These are phyloP conservation scores for Trichosporon faecale DNA, from an alignment of 1,284 basidiomycete genomes.

Conservation along the genomic window DNA sequence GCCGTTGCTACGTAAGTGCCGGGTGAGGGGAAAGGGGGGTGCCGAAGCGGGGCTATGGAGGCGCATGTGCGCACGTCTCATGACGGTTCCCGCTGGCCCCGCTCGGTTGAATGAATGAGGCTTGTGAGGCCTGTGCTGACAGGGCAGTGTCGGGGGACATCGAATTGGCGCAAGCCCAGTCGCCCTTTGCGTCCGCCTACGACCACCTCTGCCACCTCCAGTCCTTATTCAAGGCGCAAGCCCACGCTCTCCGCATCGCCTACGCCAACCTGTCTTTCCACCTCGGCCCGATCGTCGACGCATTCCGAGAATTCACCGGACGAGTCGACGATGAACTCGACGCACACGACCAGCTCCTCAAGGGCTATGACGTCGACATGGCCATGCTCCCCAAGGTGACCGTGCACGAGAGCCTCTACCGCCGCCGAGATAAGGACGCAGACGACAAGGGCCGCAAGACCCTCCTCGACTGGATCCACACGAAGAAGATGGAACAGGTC, in stretches of 20 bases:
- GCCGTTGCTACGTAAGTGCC: constrained; percentile 36
- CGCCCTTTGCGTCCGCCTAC: constrained; percentile 43
- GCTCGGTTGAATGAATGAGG: background rate
- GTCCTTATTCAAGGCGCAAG: constrained; percentile 44
- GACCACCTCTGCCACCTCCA: constrained; percentile 46
- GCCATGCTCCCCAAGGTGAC: constrained; percentile 40
- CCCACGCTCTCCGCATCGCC: constrained; percentile 42
- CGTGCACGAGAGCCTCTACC: constrained; percentile 41
- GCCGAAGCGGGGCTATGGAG: too few relatives aligned
- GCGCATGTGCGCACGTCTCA: background rate
- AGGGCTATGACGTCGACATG: constrained; percentile 41
- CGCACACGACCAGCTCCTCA: constrained; percentile 36
- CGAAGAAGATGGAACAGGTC: constrained; percentile 49
- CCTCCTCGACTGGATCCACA: constrained; percentile 46
- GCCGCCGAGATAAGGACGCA: constrained; percentile 33
- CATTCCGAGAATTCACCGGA: constrained; percentile 37
- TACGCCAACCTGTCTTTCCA: constrained; percentile 45
- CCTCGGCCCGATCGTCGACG: constrained; percentile 39
- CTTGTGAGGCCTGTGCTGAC: background rate
- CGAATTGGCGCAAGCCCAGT: constrained; percentile 31
- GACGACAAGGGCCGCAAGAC: constrained; percentile 36
- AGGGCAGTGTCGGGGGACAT: constrained; percentile 18
- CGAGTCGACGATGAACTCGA: constrained; percentile 37
- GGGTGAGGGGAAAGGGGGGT: background rate
- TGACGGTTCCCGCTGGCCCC: constrained; percentile 7